Conservation (phyloP, 2,329 filamentous ascomycete species). For the Fusarium xyrophilum region DNA sequence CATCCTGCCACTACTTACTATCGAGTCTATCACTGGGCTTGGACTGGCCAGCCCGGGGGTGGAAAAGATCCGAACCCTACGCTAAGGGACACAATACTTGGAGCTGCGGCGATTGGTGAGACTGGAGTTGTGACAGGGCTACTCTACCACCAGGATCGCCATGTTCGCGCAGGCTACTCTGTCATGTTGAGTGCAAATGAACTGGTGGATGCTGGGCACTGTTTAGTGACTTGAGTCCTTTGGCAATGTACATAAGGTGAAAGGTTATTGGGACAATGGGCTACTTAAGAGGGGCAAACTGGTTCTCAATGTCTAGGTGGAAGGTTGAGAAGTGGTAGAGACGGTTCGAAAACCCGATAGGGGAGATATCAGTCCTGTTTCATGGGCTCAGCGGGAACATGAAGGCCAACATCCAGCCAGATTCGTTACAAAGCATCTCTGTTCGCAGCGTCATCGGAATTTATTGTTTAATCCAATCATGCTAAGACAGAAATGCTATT, state of each 20-base stretch:
- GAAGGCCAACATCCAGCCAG: neutral
- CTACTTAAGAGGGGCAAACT: neutral
- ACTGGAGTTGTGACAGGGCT: neutral
- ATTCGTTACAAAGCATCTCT: neutral
- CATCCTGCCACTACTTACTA: neutral
- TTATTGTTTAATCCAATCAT: neutral
- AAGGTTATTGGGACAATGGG: neutral
- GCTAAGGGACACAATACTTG: neutral
- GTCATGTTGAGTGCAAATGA: neutral
- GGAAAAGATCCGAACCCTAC: neutral
- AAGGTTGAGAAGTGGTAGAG: neutral
- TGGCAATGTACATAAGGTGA: neutral
- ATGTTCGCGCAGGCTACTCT: neutral
- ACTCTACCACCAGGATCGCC: too few relatives aligned
- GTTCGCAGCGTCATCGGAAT: neutral
- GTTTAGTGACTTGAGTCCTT: neutral
- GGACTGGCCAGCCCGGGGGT: neutral
- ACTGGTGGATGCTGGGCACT: neutral
- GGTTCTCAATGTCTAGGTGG: too few relatives aligned
- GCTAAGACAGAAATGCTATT: neutral
- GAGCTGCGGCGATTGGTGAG: neutral
- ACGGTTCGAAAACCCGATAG: neutral
- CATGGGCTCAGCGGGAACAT: neutral
- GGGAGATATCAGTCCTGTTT: neutral
- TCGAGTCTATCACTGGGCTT: neutral